phyloP scores from a whole-genome alignment of 345 rosid species.

The Cardiospermum halicacabum region DNA sequence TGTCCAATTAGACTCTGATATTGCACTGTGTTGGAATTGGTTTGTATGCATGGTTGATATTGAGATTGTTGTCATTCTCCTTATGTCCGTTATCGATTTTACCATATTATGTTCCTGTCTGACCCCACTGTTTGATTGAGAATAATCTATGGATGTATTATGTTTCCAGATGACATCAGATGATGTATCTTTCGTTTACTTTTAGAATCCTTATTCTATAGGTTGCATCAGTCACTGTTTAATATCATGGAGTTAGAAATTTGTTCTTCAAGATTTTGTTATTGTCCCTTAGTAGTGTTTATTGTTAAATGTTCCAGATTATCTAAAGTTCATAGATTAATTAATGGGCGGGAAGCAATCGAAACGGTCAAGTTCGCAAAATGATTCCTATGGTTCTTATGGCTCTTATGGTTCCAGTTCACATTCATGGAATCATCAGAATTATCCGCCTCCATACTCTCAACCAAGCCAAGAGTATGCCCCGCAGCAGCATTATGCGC shows the following conservation, averaged over 20 bases:
- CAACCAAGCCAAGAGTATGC: conserved; percentile 39
- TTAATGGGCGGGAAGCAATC: conserved; percentile 59
- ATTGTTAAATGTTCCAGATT: conserved; percentile 21
- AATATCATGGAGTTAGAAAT: not conserved
- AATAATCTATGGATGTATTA: not conserved
- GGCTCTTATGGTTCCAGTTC: conserved; percentile 36
- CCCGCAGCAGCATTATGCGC: conserved; percentile 28
- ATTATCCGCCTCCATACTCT: conserved; percentile 38
- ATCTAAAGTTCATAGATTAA: conserved; percentile 12
- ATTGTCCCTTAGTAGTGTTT: conserved; percentile 9
- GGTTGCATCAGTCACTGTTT: not conserved
- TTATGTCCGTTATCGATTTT: not conserved
- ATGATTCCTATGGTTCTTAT: conserved; percentile 30
- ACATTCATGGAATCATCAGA: conserved; percentile 30
- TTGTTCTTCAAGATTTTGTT: not conserved
- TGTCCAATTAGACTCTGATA: not conserved
- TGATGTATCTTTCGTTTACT: not conserved
- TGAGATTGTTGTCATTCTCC: not conserved
- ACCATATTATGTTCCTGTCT: not conserved
- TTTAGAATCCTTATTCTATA: not conserved
- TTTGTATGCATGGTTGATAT: not conserved
- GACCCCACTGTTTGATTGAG: not conserved
- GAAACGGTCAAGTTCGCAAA: conserved; percentile 28
- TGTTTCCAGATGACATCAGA: not conserved
- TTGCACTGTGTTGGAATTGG: not conserved